Evolutionary conservation across 139 green algal species (phyloP).

Genomic region (Chlorella vulgaris): DNA sequence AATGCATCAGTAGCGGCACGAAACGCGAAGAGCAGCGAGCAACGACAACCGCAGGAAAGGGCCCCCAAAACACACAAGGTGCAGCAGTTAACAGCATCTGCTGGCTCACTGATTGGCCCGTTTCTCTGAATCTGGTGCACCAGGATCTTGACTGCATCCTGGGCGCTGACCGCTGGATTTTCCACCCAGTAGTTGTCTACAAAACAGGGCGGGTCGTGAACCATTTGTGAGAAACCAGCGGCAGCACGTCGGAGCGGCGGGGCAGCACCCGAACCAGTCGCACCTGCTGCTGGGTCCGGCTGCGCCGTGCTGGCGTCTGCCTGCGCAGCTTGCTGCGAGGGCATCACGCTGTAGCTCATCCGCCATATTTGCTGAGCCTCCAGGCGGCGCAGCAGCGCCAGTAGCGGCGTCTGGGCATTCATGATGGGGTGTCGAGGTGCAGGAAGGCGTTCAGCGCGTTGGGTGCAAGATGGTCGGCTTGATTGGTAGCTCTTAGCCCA

Average conservation of each 20-base stretch:
- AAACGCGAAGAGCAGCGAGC: background rate
- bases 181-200: constrained; percentile 39
- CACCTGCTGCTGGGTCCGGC: background rate
- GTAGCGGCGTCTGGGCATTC: constrained; percentile 25
- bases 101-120: constrained; percentile 39
- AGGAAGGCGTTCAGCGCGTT: no score
- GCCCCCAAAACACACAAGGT: background rate
- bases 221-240: no score
- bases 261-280: background rate
- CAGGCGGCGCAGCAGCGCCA: constrained; percentile 37
- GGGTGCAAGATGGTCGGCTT: no score
- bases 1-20: no score
- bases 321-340: constrained; percentile 4
- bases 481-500: no score
- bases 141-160: constrained; percentile 46
- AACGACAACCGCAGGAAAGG: no score
- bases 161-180: constrained; percentile 29
- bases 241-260: no score
- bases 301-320: background rate
- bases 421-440: background rate
- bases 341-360: constrained; percentile 29
- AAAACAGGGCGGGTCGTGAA: no score
- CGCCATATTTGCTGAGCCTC: constrained; percentile 51
- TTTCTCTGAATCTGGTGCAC: constrained; percentile 41
- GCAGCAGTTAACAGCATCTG: background rate